These are phyloP conservation scores for Gleditsia sinensis DNA, from an alignment of 306 rosid species.

Conservation along the genomic window DNA sequence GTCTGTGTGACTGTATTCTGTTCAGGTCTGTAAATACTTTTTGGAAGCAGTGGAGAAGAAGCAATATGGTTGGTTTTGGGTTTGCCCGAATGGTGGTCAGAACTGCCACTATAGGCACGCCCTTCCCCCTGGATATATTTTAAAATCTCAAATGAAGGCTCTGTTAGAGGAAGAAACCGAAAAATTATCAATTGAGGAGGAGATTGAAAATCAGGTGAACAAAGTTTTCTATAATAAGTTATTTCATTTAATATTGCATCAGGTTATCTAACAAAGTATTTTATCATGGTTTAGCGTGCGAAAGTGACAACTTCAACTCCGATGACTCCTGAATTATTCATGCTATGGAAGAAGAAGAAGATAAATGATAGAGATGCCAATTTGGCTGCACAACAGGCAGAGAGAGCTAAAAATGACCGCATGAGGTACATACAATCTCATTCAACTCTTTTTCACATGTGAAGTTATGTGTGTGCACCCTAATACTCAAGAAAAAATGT, in stretches of 20 bases:
- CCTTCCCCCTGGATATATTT: slow-evolving; percentile 67
- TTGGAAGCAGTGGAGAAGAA: slow-evolving; percentile 71
- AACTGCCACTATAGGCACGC: slow-evolving; percentile 83
- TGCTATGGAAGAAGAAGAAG: slow-evolving; percentile 68
- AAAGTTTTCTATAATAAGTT: background rate
- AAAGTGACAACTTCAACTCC: slow-evolving; percentile 54
- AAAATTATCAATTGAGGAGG: slow-evolving; percentile 61
- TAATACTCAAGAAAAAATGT: slow-evolving; percentile 53
- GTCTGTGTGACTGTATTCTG: background rate
- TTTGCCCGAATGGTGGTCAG: slow-evolving; percentile 65
- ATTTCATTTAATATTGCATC: background rate
- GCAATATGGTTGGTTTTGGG: slow-evolving; percentile 78
- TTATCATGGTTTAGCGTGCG: slow-evolving; percentile 44
- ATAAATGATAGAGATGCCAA: slow-evolving; percentile 62
- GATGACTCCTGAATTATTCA: slow-evolving; percentile 55
- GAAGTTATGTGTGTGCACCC: background rate
- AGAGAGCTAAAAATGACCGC: slow-evolving; percentile 75
- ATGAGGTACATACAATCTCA: slow-evolving; percentile 62
- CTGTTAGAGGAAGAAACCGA: slow-evolving; percentile 59
- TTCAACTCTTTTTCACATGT: background rate
- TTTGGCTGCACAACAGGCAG: slow-evolving; percentile 61
- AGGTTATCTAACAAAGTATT: background rate
- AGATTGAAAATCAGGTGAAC: slow-evolving; percentile 66
- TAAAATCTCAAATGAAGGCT: slow-evolving; percentile 78
- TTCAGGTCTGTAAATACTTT: slow-evolving; percentile 35